These are phyloP conservation scores for Colletotrichum filicis DNA, from an alignment of 2,329 filamentous ascomycete species.

Conservation along the genomic window DNA sequence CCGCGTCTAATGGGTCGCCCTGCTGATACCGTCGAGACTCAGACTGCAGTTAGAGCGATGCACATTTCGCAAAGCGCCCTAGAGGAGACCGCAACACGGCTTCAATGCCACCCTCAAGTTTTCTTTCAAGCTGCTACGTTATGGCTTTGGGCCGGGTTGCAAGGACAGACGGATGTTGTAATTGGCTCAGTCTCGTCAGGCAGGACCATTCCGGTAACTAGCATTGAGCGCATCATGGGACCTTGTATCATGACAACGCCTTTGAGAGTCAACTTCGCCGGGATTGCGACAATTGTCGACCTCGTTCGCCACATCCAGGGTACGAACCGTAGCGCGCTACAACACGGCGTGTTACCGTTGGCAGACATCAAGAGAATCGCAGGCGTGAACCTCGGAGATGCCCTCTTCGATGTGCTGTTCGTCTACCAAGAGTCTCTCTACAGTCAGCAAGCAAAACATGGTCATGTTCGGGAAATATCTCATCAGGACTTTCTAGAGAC, in stretches of 20 bases:
- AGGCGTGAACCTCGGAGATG: constrained; percentile 62
- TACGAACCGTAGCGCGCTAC: constrained; percentile 73
- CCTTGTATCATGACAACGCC: constrained; percentile 85
- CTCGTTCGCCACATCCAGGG: constrained; percentile 73
- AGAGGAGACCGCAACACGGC: constrained; percentile 47
- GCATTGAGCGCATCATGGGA: constrained; percentile 79
- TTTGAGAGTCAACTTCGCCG: constrained; percentile 69
- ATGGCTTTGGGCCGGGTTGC: constrained; percentile 73
- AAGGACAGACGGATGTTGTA: constrained; percentile 73
- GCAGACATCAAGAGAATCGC: constrained; percentile 74
- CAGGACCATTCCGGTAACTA: constrained; percentile 75
- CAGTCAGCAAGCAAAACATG: constrained; percentile 39
- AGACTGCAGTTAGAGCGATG: constrained; percentile 43
- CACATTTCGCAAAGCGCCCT: constrained; percentile 47
- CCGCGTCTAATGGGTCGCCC: constrained; percentile 47
- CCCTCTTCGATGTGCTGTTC: constrained; percentile 81
- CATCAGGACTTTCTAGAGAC: constrained; percentile 82
- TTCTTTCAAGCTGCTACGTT: constrained; percentile 80
- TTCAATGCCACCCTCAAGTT: constrained; percentile 72
- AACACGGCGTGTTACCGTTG: constrained; percentile 72
- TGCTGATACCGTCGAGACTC: constrained; percentile 41
- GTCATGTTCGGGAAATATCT: constrained; percentile 63
- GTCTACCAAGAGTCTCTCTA: constrained; percentile 84
- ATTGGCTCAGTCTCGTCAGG: constrained; percentile 88
- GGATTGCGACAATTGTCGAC: constrained; percentile 64